Conservation (phyloP, 1,284 basidiomycete genomes). For the Singerocomus rubriflavus region DNA sequence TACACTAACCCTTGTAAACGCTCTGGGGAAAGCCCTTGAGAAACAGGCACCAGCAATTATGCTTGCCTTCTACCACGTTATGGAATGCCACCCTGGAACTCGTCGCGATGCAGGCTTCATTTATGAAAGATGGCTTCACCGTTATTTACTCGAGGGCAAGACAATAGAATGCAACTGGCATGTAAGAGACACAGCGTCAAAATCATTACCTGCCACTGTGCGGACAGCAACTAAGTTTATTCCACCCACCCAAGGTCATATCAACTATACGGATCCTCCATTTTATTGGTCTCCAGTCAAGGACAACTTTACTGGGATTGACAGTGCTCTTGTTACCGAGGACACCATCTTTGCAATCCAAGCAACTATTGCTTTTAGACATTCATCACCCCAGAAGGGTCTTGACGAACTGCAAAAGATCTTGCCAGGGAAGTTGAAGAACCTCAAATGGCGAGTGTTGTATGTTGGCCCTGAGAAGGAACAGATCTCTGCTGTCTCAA, state of each 20-base stretch:
- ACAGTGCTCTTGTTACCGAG: background rate
- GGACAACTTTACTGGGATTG: background rate
- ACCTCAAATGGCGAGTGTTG: no score
- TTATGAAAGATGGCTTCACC: constrained; percentile 6
- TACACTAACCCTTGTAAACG: background rate
- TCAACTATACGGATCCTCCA: background rate
- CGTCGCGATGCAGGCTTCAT: background rate
- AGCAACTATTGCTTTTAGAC: background rate
- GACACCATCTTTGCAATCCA: background rate
- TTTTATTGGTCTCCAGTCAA: background rate
- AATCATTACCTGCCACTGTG: background rate
- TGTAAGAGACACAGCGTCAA: no score
- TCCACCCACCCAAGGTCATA: no score
- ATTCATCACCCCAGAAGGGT: no score
- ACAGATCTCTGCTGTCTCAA: no score
- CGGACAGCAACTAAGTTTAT: background rate
- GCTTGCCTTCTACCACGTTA: background rate
- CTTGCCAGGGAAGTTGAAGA: no score
- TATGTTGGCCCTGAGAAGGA: no score
- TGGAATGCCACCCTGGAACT: background rate
- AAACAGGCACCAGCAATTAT: rapidly evolving
- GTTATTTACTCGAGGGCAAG: background rate
- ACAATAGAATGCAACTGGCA: background rate
- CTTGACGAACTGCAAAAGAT: no score
- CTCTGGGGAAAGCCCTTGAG: background rate